Evolutionary conservation across 1,284 basidiomycete genomes (phyloP), one percentile per base, ranked within the genome.

Genomic region (Marasmius oreades): DNA sequence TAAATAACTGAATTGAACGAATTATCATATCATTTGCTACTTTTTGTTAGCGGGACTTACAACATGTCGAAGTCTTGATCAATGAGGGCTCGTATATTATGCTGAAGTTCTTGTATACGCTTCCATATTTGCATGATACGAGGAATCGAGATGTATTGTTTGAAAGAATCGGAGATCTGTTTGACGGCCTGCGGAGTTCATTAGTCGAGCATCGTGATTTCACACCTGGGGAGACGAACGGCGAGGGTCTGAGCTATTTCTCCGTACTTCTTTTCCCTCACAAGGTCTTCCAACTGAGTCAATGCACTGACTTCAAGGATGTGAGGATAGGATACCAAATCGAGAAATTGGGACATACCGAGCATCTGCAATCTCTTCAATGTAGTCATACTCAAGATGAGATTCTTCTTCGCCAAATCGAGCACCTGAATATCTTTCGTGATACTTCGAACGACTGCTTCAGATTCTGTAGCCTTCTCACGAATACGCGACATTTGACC

Each of bases 391-490:
- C 92, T 93, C 23, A 84, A 75, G 23, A 90, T 88, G 47, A 96
- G 80, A 67, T 99, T 98, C 73, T 88, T 89, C 80, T 99, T 99
- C 31, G 95, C 95, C 33, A 92, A 77, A 69, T 99, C 97, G 33
- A 99, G 80, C 5, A 90, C 85, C 69, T 98, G 94, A 55, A 99
- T 98, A 70, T 99, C 97, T 62, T 93, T 89, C 5, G 97, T 99
- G 64, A 99, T 97, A 60, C 93, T 87, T 58, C 91, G 83, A 34
- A 99, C 97, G 48, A 98, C 93, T 1, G 92, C 93, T 69, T 99
- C 96, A 11, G 93, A 95, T 70, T 98, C 95, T 0, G 92, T 91
- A 0, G 95, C 93, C 70, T 98, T 96, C 70, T 97, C 94, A 36
- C 93, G 83, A 63, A 98, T 98, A 53, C 88, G 86, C 23, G 90